Evolutionary conservation across 768 basidiomycete species (phyloP), one percentile per base, ranked within the genome.

Genomic region (Leccinellum luteum): DNA sequence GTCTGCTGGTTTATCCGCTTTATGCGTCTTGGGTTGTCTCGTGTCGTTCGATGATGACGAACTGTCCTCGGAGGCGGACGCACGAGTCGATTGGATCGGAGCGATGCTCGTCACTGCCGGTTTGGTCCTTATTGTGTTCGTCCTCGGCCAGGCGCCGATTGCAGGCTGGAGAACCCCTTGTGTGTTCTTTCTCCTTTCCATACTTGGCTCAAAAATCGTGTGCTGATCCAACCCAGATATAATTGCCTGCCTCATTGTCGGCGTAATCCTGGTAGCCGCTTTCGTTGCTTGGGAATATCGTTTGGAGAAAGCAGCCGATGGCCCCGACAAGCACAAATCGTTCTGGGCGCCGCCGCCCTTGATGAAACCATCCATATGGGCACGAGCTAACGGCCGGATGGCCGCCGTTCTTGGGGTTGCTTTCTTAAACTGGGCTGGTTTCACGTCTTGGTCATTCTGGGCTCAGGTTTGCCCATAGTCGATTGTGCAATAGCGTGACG

Each of bases 41-140:
- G 52, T 86, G n/a, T 78, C 79, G 3, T 83, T 95, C 23, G 86
- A 89, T 28, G 34, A 72, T 0, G 92, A 94, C 62, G 50, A 65
- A 8, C 9, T 38, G 25, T 76, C 81, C 0, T 51, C 63, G 10
- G 77, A 78, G 53, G 51, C 45, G 0, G 80, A 80, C 57, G 69
- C 75, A 27, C 76, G 85, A 0, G 78, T 93, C 0, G 92, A 94
- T 58, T 92, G 90, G 89, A 69, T 89, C 19, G 92, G 92, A 3
- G 87, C 86, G 0, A 69, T 79, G 14, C 69, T 93, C 17, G 72
- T 84, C 54, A 90, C 89, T 0, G 68, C 75, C 0, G 90, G 88
- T 0, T 73, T 93, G 31, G 81, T 87, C 2, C 72, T 93, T 0
- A 77, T 94, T 58, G 78, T 87, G 8, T 93, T 92, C 63, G 84